phyloP scores from a whole-genome alignment of 2,329 filamentous ascomycete species.

The Talaromyces sp. region DNA sequence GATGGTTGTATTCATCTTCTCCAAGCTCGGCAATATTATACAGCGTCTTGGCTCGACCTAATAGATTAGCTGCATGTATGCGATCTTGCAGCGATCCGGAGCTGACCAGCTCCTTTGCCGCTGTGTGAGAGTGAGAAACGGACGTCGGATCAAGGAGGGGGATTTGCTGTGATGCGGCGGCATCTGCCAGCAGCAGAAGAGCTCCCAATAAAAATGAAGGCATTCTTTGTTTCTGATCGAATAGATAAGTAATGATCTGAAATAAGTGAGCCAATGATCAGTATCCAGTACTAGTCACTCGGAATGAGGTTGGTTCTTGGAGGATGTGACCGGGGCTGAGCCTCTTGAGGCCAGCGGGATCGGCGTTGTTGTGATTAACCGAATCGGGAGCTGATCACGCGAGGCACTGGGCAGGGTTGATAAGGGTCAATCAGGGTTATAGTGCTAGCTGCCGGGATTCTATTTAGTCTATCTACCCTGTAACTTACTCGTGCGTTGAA shows the following conservation, averaged over 20 bases:
- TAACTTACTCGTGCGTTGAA: too few species aligned
- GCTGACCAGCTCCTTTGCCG: neutral
- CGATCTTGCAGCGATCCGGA: neutral
- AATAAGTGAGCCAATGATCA: neutral
- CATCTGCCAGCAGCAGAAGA: neutral
- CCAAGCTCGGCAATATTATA: neutral
- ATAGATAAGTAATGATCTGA: neutral
- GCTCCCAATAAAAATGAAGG: neutral
- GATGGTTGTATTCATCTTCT: neutral
- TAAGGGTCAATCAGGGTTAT: too few species aligned
- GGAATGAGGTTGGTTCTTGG: too few species aligned
- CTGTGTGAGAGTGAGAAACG: neutral
- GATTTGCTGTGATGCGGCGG: neutral
- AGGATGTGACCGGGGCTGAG: too few species aligned
- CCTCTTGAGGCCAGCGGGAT: too few species aligned
- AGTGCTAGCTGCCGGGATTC: too few species aligned
- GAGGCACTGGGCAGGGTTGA: too few species aligned
- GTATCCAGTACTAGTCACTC: neutral
- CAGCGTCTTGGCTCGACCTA: neutral
- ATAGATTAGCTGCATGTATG: neutral
- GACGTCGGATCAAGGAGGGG: neutral
- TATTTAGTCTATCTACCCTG: too few species aligned
- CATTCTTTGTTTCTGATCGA: neutral
- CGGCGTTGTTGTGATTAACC: too few species aligned
- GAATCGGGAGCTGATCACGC: too few species aligned